These are phyloP conservation scores for Sphaerostilbella broomeana DNA, from an alignment of 2,329 filamentous ascomycete genomes.

Conservation along the genomic window DNA sequence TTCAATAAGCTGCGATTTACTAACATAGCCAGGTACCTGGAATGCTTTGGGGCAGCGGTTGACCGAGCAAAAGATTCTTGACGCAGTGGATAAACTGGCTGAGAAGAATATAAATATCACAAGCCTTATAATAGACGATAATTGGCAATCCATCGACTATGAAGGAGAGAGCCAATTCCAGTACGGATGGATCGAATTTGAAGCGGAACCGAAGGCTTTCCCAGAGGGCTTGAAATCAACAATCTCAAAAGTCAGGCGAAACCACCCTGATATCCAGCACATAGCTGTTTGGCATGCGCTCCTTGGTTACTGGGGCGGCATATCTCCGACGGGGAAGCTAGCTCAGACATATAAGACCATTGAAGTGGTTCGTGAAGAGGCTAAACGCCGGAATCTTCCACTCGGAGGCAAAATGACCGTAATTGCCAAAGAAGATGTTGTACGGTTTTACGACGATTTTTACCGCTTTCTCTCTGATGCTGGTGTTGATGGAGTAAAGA, in stretches of 20 bases:
- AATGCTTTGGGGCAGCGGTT: slow-evolving; percentile 82
- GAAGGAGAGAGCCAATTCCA: slow-evolving; percentile 46
- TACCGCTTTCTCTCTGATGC: slow-evolving; percentile 69
- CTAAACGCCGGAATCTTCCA: slow-evolving; percentile 39
- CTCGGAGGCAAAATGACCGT: slow-evolving; percentile 62
- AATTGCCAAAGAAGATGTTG: slow-evolving; percentile 67
- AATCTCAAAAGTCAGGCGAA: slow-evolving; percentile 60
- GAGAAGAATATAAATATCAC: slow-evolving; percentile 68
- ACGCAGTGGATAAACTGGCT: slow-evolving; percentile 65
- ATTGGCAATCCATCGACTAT: slow-evolving; percentile 75
- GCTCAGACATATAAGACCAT: slow-evolving; percentile 73
- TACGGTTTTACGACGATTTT: slow-evolving; percentile 81
- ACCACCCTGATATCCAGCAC: slow-evolving; percentile 67
- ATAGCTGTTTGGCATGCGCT: slow-evolving; percentile 94
- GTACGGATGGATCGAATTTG: slow-evolving; percentile 72
- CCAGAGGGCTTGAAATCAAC: slow-evolving; percentile 71
- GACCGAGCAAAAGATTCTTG: slow-evolving; percentile 70
- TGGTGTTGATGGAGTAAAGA: slow-evolving; percentile 84
- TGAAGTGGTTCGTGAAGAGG: slow-evolving; percentile 45
- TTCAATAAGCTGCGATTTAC: background rate
- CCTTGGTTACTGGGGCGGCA: slow-evolving; percentile 83
- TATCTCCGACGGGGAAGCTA: slow-evolving; percentile 67
- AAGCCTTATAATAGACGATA: slow-evolving; percentile 92
- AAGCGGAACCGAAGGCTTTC: slow-evolving; percentile 74
- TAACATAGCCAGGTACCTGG: slow-evolving; percentile 61